Conservation (phyloP, 2,329 filamentous ascomycete species). For the Periconia sp. region DNA sequence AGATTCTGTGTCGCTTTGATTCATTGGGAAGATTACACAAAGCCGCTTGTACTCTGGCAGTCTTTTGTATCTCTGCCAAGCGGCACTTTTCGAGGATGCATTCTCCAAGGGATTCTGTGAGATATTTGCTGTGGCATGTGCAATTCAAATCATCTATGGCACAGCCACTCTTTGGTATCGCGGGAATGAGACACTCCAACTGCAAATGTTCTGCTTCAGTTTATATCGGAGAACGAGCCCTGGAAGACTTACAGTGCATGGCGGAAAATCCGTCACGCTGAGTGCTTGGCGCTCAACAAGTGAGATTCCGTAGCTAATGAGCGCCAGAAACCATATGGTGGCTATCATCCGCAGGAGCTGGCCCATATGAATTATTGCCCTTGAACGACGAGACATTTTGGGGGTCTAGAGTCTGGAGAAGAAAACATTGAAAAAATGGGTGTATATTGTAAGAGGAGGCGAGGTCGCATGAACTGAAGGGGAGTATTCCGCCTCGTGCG, state of each 20-base stretch:
- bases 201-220: background rate
- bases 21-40: slow-evolving; percentile 22
- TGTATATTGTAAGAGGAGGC: no score
- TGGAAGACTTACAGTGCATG: background rate
- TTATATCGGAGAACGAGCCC: background rate
- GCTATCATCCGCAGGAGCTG: no score
- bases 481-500: no score
- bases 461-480: no score
- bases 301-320: background rate
- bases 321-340: no score
- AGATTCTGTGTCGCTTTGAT: slow-evolving; percentile 9
- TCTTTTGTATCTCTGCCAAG: slow-evolving; percentile 18
- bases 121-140: slow-evolving; percentile 13
- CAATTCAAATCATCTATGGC: slow-evolving; percentile 15
- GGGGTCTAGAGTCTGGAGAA: no score
- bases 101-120: slow-evolving; percentile 6
- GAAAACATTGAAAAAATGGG: no score
- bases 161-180: slow-evolving; percentile 15
- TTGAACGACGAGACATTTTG: no score
- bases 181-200: slow-evolving; percentile 18
- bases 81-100: slow-evolving; percentile 27
- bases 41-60: slow-evolving; percentile 22
- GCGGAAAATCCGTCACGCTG: background rate
- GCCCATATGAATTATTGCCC: no score
- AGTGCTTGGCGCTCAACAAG: background rate